Evolutionary conservation across 2,329 filamentous ascomycete species (phyloP).

Genomic region (Colletotrichum sp.): DNA sequence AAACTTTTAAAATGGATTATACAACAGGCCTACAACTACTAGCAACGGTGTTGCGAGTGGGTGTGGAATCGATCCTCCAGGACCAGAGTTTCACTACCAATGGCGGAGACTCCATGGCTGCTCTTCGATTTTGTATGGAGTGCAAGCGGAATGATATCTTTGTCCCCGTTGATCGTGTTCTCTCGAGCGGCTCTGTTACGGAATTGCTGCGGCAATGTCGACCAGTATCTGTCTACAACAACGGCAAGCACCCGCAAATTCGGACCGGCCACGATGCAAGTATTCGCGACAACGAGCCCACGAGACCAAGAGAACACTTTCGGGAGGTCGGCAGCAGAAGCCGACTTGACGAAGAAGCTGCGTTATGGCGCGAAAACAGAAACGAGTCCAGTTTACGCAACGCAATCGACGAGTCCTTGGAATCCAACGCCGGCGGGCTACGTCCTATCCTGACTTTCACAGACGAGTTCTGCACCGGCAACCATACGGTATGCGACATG

Average conservation of each 20-base stretch:
- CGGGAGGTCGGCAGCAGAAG: not conserved
- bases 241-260: not conserved
- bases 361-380: not conserved
- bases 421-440: not conserved
- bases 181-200: not conserved
- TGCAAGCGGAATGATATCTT: not conserved
- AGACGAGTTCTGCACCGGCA: not conserved
- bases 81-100: not conserved
- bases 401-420: not conserved
- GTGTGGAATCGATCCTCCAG: not conserved
- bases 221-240: not conserved
- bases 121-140: not conserved
- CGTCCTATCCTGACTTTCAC: not conserved
- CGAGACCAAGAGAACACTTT: not conserved
- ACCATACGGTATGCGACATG: not conserved
- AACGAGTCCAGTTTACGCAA: not conserved
- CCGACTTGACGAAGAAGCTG: not conserved
- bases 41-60: not conserved
- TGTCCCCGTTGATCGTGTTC: not conserved
- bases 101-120: not conserved
- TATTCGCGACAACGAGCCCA: not conserved
- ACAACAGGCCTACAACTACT: not conserved
- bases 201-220: not conserved
- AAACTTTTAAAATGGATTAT: not conserved
- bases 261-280: not conserved